Conservation (phyloP, 2,329 filamentous ascomycete species). For the Dactylellina leptospora region DNA sequence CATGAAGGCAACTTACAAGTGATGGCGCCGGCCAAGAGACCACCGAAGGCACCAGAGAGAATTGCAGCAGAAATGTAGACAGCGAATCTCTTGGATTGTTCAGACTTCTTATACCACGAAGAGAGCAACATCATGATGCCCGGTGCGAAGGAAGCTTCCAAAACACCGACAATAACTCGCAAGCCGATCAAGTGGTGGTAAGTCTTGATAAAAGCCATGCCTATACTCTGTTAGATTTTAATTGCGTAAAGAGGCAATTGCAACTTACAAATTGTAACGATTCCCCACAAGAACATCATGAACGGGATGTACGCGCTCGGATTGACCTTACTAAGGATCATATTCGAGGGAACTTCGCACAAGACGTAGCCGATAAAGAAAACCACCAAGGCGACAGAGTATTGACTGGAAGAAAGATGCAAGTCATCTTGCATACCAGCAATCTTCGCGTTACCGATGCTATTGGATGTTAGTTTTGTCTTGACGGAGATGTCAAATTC, state of each 20-base stretch:
- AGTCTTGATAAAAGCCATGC: slow-evolving; percentile 65
- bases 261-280: slow-evolving; percentile 60
- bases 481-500: background rate
- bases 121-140: slow-evolving; percentile 67
- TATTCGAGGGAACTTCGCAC: slow-evolving; percentile 66
- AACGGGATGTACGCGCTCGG: slow-evolving; percentile 65
- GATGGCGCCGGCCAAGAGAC: slow-evolving; percentile 63
- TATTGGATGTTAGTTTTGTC: slow-evolving; percentile 53
- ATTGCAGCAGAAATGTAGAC: slow-evolving; percentile 70
- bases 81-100: slow-evolving; percentile 68
- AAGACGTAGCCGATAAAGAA: slow-evolving; percentile 68
- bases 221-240: slow-evolving; percentile 37
- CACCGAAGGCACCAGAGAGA: slow-evolving; percentile 65
- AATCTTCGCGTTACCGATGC: slow-evolving; percentile 65
- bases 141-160: slow-evolving; percentile 68
- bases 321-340: slow-evolving; percentile 64
- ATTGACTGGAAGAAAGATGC: slow-evolving; percentile 63
- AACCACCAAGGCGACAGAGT: slow-evolving; percentile 65
- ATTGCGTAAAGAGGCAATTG: background rate
- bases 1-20: slow-evolving; percentile 58
- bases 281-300: slow-evolving; percentile 68
- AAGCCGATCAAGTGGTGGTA: slow-evolving; percentile 65
- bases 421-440: slow-evolving; percentile 65
- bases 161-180: slow-evolving; percentile 67
- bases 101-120: slow-evolving; percentile 69